phyloP scores from a whole-genome alignment of 2,329 filamentous ascomycete species.

The Scopulariopsis brevicaulis region DNA sequence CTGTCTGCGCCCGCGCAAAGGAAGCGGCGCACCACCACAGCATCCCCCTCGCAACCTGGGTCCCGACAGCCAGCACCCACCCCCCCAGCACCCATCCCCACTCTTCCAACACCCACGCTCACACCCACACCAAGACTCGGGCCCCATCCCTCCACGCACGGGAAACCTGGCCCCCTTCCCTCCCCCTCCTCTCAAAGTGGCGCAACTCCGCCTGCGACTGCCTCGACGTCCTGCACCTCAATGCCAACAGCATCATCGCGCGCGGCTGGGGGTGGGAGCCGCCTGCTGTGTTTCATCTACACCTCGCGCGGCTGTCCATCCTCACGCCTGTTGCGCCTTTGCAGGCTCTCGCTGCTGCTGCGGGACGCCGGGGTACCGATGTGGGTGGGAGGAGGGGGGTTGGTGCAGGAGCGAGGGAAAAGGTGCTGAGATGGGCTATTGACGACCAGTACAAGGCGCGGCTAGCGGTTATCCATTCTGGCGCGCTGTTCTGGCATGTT shows the following conservation, averaged over 20 bases:
- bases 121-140: too few relatives aligned
- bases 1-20: constrained; percentile 19
- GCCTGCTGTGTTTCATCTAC: constrained; percentile 41
- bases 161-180: constrained; percentile 9
- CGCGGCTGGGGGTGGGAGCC: constrained; percentile 39
- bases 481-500: constrained; percentile 31
- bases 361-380: background rate
- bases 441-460: constrained; percentile 29
- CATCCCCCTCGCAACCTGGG: constrained; percentile 17
- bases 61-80: constrained; percentile 6
- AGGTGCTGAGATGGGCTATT: constrained; percentile 22
- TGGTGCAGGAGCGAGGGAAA: constrained; percentile 8
- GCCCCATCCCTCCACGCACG: background rate
- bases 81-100: too few relatives aligned
- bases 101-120: too few relatives aligned
- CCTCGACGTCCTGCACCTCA: constrained; percentile 46
- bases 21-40: constrained; percentile 16
- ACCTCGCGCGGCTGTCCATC: constrained; percentile 39
- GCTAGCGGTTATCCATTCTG: constrained; percentile 29
- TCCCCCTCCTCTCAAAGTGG: constrained; percentile 16
- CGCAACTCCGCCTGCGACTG: constrained; percentile 31
- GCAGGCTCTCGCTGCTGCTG: background rate
- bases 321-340: constrained; percentile 25
- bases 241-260: constrained; percentile 38
- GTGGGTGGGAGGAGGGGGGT: constrained; percentile 9